Evolutionary conservation across 805 yeast species (phyloP).

Genomic region (Monosporozyma servazzii): DNA sequence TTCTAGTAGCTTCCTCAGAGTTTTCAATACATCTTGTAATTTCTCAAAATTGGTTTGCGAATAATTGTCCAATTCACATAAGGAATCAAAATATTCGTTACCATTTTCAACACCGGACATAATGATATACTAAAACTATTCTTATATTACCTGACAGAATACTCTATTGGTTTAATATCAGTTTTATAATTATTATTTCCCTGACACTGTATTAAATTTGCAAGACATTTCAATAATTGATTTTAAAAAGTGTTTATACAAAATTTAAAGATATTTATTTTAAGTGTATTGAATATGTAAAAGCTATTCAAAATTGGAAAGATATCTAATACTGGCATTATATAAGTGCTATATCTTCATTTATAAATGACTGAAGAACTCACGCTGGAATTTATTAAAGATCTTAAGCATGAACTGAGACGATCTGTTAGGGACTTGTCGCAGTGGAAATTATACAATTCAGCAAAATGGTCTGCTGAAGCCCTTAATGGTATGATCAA

Average conservation of each 20-base stretch:
- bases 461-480: conserved; percentile 81
- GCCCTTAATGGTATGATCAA: conserved; percentile 54
- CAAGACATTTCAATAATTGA: background rate
- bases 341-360: background rate
- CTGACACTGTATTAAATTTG: background rate
- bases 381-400: conserved; percentile 12
- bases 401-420: conserved; percentile 10
- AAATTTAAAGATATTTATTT: background rate
- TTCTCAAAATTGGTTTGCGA: conserved; percentile 15
- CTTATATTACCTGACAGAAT: background rate
- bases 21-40: conserved; percentile 9
- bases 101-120: conserved; percentile 5
- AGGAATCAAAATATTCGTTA: conserved; percentile 16
- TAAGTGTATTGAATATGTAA: background rate
- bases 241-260: background rate
- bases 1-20: conserved; percentile 6
- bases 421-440: conserved; percentile 39
- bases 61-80: conserved; percentile 21
- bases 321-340: background rate
- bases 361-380: background rate
- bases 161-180: background rate
- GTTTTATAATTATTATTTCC: background rate
- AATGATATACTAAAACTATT: background rate
- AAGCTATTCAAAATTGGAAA: background rate
- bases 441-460: conserved; percentile 51